Conservation (phyloP, 2,329 filamentous ascomycete genomes). For the Cladosporium halotolerans region DNA sequence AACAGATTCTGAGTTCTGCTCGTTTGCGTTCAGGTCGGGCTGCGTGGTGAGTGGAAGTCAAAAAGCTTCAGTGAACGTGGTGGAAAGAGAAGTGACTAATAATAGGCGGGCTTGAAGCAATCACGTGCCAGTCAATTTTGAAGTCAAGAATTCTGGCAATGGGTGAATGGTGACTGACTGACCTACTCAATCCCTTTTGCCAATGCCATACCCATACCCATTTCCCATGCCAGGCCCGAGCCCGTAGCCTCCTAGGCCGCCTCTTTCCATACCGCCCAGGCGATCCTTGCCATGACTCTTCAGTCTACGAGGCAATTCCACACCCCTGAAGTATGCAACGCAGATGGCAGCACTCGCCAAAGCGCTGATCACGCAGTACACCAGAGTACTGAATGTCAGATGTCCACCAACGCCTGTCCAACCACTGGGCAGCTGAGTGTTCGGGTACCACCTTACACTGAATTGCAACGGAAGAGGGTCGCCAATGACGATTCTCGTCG, state of each 20-base stretch:
- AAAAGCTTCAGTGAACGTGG: no score
- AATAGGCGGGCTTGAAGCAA: no score
- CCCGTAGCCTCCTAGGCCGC: slow-evolving; percentile 35
- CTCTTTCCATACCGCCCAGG: slow-evolving; percentile 35
- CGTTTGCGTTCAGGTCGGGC: no score
- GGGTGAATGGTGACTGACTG: not conserved
- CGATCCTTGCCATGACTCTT: slow-evolving; percentile 54
- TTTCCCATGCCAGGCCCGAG: slow-evolving; percentile 28
- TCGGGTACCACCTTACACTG: slow-evolving; percentile 81
- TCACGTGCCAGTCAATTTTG: no score
- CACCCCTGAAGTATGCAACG: slow-evolving; percentile 49
- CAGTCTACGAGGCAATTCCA: slow-evolving; percentile 45
- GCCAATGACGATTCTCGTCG: slow-evolving; percentile 71
- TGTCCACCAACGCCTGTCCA: slow-evolving; percentile 49
- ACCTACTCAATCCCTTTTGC: slow-evolving; percentile 38
- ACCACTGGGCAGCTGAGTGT: slow-evolving; percentile 57
- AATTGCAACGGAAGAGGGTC: slow-evolving; percentile 75
- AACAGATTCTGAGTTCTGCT: no score
- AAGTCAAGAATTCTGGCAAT: not conserved
- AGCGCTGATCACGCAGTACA: slow-evolving; percentile 45
- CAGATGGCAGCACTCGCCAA: slow-evolving; percentile 45
- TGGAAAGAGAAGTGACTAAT: no score
- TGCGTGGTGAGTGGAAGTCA: no score
- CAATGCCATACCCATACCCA: slow-evolving; percentile 36
- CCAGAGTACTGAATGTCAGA: slow-evolving; percentile 43